Conservation (phyloP, 1,284 basidiomycete genomes). For the Pseudomicrostroma phylloplanum region DNA sequence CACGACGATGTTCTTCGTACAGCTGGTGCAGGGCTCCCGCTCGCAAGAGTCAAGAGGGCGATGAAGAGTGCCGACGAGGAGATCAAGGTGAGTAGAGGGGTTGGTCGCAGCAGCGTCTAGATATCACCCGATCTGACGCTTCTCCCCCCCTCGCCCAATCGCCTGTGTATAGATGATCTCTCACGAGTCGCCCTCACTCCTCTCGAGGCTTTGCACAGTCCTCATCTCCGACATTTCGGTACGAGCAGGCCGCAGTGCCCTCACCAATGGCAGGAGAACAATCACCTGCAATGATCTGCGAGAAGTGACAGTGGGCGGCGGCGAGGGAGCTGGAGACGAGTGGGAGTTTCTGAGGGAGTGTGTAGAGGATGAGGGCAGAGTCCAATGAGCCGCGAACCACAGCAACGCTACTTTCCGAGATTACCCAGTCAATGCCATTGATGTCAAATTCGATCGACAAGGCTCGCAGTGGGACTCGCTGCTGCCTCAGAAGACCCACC, state of each 20-base stretch:
- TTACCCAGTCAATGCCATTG: too few relatives aligned
- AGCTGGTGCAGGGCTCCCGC: conserved; percentile 21
- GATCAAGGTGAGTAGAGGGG: conserved; percentile 30
- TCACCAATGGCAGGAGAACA: conserved; percentile 2
- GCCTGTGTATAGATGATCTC: neutral
- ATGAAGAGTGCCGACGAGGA: conserved; percentile 48
- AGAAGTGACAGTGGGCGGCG: neutral
- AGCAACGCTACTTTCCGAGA: too few relatives aligned
- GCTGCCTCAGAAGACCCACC: conserved; percentile 11
- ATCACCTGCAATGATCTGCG: neutral
- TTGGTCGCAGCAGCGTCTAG: neutral
- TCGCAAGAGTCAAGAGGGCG: conserved; percentile 50
- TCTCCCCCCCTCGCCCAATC: neutral
- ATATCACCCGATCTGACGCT: neutral
- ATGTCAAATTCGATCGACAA: too few relatives aligned
- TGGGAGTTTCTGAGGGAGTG: conserved; percentile 8
- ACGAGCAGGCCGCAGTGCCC: conserved; percentile 1
- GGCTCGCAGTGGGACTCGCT: neutral
- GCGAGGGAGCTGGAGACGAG: conserved; percentile 8
- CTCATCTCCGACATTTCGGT: conserved; percentile 49
- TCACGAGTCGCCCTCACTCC: conserved; percentile 5
- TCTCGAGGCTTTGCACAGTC: conserved; percentile 20
- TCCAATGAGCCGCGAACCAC: too few relatives aligned
- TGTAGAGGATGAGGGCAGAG: neutral
- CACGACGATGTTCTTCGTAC: conserved; percentile 6